Base-by-base conservation (phyloP, 1,284 basidiomycete species). In the Puccinia horiana region DNA sequence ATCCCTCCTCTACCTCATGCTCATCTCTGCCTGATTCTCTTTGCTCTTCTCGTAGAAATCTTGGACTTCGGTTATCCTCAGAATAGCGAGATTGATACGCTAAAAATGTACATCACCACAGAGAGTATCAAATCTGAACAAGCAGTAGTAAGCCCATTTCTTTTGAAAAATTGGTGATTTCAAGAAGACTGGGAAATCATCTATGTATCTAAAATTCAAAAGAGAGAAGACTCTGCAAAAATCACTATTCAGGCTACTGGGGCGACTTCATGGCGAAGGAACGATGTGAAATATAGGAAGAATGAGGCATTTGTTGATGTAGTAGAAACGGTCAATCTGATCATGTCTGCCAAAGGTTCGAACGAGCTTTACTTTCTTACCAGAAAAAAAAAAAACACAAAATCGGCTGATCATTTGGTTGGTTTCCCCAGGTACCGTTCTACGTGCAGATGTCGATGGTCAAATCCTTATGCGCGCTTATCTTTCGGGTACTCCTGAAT, bases 21-120 rank as follows among this genome's bases (percentile, higher is more conserved):
- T 67, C 26, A 14, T n/a, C 35, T 23, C 67, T 26, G 35, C 52
- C 23, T 20, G 0, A 12, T 40, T 18, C 35, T 5, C 18, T 32
- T 52, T 47, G 14, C 37, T 29, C 3, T 61, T 23, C 35, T 14
- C 35, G 0, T 87, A 97, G 96, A 99, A 88, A 97, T 98, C 87
- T 92, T 94, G 86, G 96, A 99, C 88, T 99, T 98, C 88, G 96
- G 97, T 58, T 99, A 96, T 88, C 96, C 96, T n/a, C 97, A 99
- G 87, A 99, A 98, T 87, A 96, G 95, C 84, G 96, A 99, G 87
- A 95, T 93, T 69, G 96, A 98, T 87, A 97, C 96, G 5, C 89
- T 99, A 67, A 99, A 99, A 88, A 93, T 94, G 85, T 98, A 98
- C 87, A 98, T 99, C 84, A 98, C 96, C 23, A 98, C 96, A 0